Conservation (phyloP, 1,284 basidiomycete species). For the Cutaneotrichosporon daszewskae region DNA sequence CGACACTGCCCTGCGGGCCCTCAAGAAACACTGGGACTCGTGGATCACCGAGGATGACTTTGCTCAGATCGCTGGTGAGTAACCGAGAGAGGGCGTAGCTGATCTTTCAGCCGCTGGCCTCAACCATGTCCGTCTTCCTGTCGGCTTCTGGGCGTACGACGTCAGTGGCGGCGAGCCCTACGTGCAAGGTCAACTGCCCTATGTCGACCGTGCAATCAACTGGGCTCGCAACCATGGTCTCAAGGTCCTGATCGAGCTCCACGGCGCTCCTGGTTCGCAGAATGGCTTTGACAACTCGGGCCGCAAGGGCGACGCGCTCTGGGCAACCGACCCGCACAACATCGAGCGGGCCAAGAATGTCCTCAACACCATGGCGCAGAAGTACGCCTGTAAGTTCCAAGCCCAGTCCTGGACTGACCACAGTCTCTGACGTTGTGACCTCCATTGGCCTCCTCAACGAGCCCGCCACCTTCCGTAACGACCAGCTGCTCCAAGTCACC, state of each 20-base stretch:
- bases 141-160: slow-evolving; percentile 79
- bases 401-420: background rate
- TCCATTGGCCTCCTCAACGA: slow-evolving; percentile 55
- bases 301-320: slow-evolving; percentile 38
- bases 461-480: slow-evolving; percentile 66
- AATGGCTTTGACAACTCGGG: slow-evolving; percentile 79
- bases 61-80: slow-evolving; percentile 58
- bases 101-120: slow-evolving; percentile 54
- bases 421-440: slow-evolving; percentile 58
- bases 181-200: slow-evolving; percentile 40
- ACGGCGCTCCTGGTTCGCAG: slow-evolving; percentile 80
- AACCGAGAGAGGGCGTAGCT: background rate
- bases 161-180: slow-evolving; percentile 74
- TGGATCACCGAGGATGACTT: slow-evolving; percentile 77
- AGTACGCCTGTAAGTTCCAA: slow-evolving; percentile 5
- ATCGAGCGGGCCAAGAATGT: slow-evolving; percentile 49
- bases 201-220: slow-evolving; percentile 57
- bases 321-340: slow-evolving; percentile 1
- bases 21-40: slow-evolving; percentile 42
- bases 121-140: slow-evolving; percentile 76
- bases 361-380: slow-evolving; percentile 15
- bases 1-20: slow-evolving; percentile 25
- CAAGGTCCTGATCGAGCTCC: slow-evolving; percentile 63
- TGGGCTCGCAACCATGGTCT: slow-evolving; percentile 74
- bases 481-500: slow-evolving; percentile 55